Conservation (phyloP, 371 early-diverging fungal genomes). For the Racocetra persica region DNA sequence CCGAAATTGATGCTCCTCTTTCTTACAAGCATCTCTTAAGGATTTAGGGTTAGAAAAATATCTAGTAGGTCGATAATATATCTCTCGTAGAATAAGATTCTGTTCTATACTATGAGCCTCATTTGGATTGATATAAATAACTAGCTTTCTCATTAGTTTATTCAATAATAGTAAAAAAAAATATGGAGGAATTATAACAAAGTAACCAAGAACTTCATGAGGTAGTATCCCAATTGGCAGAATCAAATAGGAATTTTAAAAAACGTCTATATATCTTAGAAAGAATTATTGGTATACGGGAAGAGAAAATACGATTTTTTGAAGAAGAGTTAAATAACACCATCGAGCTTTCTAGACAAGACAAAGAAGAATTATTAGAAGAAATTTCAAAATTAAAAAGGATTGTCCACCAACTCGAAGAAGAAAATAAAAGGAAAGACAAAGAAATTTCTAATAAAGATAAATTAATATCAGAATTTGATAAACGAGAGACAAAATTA, state of each 20-base stretch:
- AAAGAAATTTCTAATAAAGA: too few species aligned
- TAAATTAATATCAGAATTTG: too few species aligned
- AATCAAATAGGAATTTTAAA: too few species aligned
- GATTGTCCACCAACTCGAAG: too few species aligned
- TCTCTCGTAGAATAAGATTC: not conserved
- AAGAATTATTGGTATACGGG: conserved; percentile 13
- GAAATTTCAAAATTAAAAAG: not conserved
- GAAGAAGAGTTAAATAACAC: conserved; percentile 19
- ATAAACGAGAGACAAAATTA: too few species aligned
- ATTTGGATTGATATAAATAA: too few species aligned
- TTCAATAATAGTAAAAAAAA: not conserved
- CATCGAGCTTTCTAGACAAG: conserved; percentile 31
- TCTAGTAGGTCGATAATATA: not conserved
- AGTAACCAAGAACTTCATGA: too few species aligned
- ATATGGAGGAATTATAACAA: not conserved
- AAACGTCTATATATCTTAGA: too few species aligned
- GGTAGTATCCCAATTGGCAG: too few species aligned
- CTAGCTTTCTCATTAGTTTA: not conserved
- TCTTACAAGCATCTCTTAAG: not conserved
- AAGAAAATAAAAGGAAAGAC: too few species aligned
- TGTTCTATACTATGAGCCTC: not conserved
- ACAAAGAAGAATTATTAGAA: conserved; percentile 30
- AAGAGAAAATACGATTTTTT: conserved; percentile 32
- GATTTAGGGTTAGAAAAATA: conserved; percentile 13
- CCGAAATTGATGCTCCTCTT: not conserved